Percentiles rank a stretch among this genome's conserved stretches.
Evolutionary conservation across 1,284 basidiomycete genomes (phyloP).

Genomic region (Ustilago hordei): DNA sequence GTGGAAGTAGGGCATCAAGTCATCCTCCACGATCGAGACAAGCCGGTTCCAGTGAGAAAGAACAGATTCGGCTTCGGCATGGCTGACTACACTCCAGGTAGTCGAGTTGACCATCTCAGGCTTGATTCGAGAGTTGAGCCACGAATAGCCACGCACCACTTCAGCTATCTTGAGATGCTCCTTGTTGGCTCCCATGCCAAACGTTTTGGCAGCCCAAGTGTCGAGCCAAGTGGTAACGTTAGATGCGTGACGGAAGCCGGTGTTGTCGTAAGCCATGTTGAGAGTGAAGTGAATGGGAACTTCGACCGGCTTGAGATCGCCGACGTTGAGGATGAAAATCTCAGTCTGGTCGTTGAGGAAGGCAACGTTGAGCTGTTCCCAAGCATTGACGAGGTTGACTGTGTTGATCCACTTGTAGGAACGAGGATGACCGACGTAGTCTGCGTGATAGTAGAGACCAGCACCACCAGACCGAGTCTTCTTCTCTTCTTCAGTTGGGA

Average conservation of each 20-base stretch:
- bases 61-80: conserved; percentile 75
- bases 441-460: conserved; percentile 77
- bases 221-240: conserved; percentile 74
- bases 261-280: conserved; percentile 75
- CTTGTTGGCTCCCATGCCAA: conserved; percentile 72
- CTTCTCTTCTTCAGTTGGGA: conserved; percentile 73
- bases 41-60: conserved; percentile 15
- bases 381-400: conserved; percentile 51
- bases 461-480: conserved; percentile 75
- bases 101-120: conserved; percentile 77
- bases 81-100: conserved; percentile 76
- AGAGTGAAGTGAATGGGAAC: conserved; percentile 78
- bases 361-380: conserved; percentile 51
- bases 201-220: conserved; percentile 77
- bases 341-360: conserved; percentile 54
- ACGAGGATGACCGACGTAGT: conserved; percentile 69
- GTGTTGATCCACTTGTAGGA: conserved; percentile 71
- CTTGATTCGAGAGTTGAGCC: conserved; percentile 76
- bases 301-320: conserved; percentile 81
- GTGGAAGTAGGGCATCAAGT: conserved; percentile 18
- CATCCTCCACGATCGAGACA: conserved; percentile 13
- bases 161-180: conserved; percentile 71
- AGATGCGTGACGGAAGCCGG: conserved; percentile 38
- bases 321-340: conserved; percentile 71
- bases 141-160: conserved; percentile 76